Base-by-base conservation (phyloP, 2,329 filamentous ascomycete species). In the Cytospora paraplurivora region DNA sequence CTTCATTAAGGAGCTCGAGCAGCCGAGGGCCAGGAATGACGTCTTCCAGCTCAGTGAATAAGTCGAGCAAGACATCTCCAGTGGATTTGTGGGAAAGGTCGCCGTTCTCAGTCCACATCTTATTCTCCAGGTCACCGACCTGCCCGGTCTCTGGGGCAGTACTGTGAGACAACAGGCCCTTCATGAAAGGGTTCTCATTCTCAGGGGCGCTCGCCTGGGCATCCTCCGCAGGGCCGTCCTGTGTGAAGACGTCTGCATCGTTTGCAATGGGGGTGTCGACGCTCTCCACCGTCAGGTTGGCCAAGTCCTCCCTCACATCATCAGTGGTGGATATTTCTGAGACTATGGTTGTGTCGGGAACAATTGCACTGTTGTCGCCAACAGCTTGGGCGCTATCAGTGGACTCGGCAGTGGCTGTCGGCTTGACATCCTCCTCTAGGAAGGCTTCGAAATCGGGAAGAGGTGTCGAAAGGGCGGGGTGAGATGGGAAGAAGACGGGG, bases 41-140 rank as follows among this genome's bases (percentile, higher is more conserved):
- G 0, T 79, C 76, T 59, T 80, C 77, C 0, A 86, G 75, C 64
- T 85, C 80, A 38, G 75, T 74, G 72, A 87, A 87, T 3, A 87
- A 74, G 68, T 87, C 82, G 5, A 86, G 76, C 0, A 87, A 72
- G 0, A 75, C 62, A 5, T 77, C 73, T 2, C 74, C 72, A 0
- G 81, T 82, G 1, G 81, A 82, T 12, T 75, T 70, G 66, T 79
- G 77, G 7, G 84, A 78, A 1, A 83, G 68, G 64, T 83, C 83
- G 4, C 62, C 68, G 62, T 87, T 86, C 38, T 82, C 77, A 0
- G 83, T 87, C n/a, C 78, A 68, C 72, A 81, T 81, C 71, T 78
- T 80, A 69, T 80, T 79, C 2, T 77, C 70, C 53, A 73, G 69
- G 37, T 72, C 32, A 41, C 33, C 32, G 5, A 1, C 1, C 7